Percentiles rank a stretch among this genome's conserved stretches.
Evolutionary conservation across 148 eudicot species (phyloP).

Genomic region (Chenopodium suecicum): DNA sequence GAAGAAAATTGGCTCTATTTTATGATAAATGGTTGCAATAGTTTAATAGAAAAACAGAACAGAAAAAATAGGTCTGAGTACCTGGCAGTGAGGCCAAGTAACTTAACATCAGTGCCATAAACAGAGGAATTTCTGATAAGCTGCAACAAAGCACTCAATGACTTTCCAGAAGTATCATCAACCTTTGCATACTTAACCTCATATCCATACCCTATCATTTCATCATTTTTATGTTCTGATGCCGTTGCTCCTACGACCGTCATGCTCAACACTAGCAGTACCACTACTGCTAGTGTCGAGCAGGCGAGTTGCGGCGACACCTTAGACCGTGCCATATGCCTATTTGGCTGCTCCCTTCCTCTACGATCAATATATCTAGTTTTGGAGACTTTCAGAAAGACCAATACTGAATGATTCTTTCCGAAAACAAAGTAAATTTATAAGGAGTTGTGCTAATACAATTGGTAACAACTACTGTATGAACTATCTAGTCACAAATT

Average conservation of each 20-base stretch:
- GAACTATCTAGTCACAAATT: slow-evolving; percentile 1
- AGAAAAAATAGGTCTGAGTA: background rate
- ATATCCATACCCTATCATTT: slow-evolving; percentile 38
- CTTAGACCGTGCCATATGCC: slow-evolving; percentile 9
- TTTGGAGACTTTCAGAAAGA: background rate
- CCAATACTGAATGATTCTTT: background rate
- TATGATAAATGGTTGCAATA: too few species aligned
- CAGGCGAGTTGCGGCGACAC: background rate
- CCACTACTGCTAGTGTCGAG: background rate
- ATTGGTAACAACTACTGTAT: background rate
- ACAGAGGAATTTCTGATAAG: slow-evolving; percentile 40
- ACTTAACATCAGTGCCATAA: slow-evolving; percentile 42
- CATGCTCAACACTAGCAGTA: slow-evolving; percentile 10
- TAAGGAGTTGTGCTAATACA: background rate
- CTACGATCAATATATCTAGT: background rate
- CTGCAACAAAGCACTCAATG: slow-evolving; percentile 35
- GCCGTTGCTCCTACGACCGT: slow-evolving; percentile 1
- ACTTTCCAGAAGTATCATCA: slow-evolving; percentile 12
- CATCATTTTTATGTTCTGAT: slow-evolving; percentile 4
- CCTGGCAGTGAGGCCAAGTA: slow-evolving; percentile 35
- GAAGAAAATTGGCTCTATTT: too few species aligned
- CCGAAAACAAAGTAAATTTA: background rate
- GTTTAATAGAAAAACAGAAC: too few species aligned
- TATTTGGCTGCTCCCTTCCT: background rate
- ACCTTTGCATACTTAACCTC: slow-evolving; percentile 22